Percentiles rank a stretch among this genome's conserved stretches.
Conservation (phyloP, 176 grass and related monocot species). For the Typha latifolia region DNA sequence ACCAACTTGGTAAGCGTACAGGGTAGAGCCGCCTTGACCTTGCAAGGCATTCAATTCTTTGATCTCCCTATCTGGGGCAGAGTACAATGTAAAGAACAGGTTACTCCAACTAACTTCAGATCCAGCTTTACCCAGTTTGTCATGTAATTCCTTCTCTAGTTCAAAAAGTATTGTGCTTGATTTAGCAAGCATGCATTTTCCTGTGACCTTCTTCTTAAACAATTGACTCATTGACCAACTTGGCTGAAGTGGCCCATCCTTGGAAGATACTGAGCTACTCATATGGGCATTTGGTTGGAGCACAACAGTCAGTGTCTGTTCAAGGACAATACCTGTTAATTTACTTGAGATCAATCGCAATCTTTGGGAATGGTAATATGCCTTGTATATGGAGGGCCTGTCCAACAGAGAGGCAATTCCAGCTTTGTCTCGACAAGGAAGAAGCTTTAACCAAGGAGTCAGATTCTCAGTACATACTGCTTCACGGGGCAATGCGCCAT, state of each 20-base stretch:
- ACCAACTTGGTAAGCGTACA: constrained; percentile 66
- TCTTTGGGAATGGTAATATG: constrained; percentile 91
- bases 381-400: constrained; percentile 93
- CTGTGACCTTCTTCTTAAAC: constrained; percentile 64
- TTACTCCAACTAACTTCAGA: constrained; percentile 36
- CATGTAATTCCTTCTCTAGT: constrained; percentile 47
- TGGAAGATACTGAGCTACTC: constrained; percentile 23
- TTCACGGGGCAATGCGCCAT: constrained; percentile 89
- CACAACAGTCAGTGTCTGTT: constrained; percentile 78
- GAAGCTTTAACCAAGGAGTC: constrained; percentile 96
- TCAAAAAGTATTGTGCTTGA: constrained; percentile 78
- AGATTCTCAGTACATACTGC: constrained; percentile 95
- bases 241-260: constrained; percentile 38
- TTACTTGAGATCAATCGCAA: constrained; percentile 52
- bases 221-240: constrained; percentile 81
- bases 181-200: constrained; percentile 61
- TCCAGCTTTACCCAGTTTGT: constrained; percentile 30
- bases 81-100: constrained; percentile 46
- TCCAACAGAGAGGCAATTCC: constrained; percentile 75
- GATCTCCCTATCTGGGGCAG: constrained; percentile 45
- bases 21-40: constrained; percentile 26
- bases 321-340: constrained; percentile 56
- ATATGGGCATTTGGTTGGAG: constrained; percentile 36
- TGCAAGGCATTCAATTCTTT: constrained; percentile 35
- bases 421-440: constrained; percentile 91